These are phyloP conservation scores for Ogataea ganodermae DNA, from an alignment of 805 yeast genomes.

Conservation along the genomic window DNA sequence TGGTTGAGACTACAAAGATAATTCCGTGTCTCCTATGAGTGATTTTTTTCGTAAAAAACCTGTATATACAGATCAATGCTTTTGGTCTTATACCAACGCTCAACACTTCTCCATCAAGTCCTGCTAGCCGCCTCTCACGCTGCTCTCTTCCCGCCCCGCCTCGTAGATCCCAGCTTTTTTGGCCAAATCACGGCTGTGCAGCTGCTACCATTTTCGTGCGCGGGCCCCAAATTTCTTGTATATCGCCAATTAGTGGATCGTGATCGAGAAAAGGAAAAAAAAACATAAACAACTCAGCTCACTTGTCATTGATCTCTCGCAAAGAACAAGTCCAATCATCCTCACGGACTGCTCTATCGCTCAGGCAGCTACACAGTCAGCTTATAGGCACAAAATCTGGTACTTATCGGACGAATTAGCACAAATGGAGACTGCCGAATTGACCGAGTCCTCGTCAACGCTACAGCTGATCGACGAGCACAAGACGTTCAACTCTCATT, in stretches of 20 bases:
- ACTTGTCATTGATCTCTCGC: neutral
- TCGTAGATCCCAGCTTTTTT: neutral
- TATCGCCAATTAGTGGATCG: conserved; percentile 3
- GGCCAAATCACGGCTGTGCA: conserved; percentile 3
- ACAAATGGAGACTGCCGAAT: conserved; percentile 2
- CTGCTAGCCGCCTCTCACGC: too few species aligned
- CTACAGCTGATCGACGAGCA: conserved; percentile 65
- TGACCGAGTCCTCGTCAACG: conserved; percentile 32
- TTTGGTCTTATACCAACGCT: too few species aligned
- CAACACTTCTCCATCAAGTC: too few species aligned
- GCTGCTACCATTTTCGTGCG: conserved; percentile 4
- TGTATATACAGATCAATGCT: too few species aligned
- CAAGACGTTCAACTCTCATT: conserved; percentile 49
- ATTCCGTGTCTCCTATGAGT: too few species aligned
- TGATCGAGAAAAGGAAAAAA: neutral
- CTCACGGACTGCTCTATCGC: too few species aligned
- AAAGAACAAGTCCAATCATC: neutral
- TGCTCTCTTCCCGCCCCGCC: neutral
- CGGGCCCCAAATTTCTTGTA: neutral
- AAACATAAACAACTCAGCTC: neutral
- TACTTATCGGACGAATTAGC: neutral
- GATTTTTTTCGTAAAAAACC: too few species aligned
- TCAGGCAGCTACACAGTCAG: too few species aligned
- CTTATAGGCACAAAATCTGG: neutral
- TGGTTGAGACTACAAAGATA: neutral